Evolutionary conservation across 1,139 yeast species (phyloP).

Genomic region (Diutina rugosa): DNA sequence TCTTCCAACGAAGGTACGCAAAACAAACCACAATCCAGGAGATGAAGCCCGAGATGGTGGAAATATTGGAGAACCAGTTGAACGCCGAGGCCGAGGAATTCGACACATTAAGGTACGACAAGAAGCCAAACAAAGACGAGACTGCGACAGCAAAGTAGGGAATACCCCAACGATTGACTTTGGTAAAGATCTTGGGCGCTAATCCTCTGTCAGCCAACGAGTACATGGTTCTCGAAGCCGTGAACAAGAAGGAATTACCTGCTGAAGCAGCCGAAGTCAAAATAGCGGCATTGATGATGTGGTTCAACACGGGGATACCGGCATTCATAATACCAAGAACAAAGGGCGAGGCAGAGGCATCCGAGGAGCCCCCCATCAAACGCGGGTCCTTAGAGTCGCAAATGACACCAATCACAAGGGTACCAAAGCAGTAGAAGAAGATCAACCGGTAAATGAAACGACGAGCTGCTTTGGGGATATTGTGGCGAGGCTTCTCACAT

Average conservation of each 20-base stretch:
- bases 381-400: slow-evolving; percentile 25
- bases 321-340: slow-evolving; percentile 10
- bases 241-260: slow-evolving; percentile 43
- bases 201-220: slow-evolving; percentile 38
- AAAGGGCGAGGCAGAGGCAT: not conserved
- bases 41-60: slow-evolving; percentile 56
- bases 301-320: slow-evolving; percentile 20
- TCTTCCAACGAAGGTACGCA: slow-evolving; percentile 37
- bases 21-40: slow-evolving; percentile 38
- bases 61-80: slow-evolving; percentile 56
- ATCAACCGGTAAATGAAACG: slow-evolving; percentile 59
- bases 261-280: slow-evolving; percentile 38
- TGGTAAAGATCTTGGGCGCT: slow-evolving; percentile 32
- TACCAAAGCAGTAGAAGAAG: slow-evolving; percentile 15
- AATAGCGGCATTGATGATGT: slow-evolving; percentile 42
- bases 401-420: slow-evolving; percentile 33
- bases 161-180: slow-evolving; percentile 43
- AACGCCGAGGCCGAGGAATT: slow-evolving; percentile 43
- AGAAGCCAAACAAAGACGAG: slow-evolving; percentile 52
- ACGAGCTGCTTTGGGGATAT: slow-evolving; percentile 57
- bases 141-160: slow-evolving; percentile 40
- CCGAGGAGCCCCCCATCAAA: slow-evolving; percentile 12
- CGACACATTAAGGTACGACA: slow-evolving; percentile 52
- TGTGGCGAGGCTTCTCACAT: slow-evolving; percentile 41
- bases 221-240: slow-evolving; percentile 41